Percentiles rank a stretch among this genome's conserved stretches.
Conservation (phyloP, 257 asterid genomes). For the Solanum pinnatisectum region DNA sequence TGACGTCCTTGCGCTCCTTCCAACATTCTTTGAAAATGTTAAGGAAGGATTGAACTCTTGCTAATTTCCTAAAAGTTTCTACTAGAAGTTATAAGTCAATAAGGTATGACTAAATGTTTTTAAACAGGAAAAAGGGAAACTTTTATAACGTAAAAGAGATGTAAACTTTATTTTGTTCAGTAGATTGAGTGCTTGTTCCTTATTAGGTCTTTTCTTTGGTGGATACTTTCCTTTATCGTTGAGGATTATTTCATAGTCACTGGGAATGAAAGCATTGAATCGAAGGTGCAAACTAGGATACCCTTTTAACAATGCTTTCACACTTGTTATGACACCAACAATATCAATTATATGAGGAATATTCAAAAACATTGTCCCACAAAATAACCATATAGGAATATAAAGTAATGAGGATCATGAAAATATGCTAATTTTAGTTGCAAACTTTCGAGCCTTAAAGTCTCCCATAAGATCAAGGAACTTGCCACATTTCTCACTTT, state of each 20-base stretch:
- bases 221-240: conserved; percentile 76
- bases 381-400: neutral
- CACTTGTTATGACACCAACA: no score
- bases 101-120: neutral
- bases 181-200: no score
- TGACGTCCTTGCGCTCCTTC: conserved; percentile 78
- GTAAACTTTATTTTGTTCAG: conserved; percentile 85
- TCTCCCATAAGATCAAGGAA: no score
- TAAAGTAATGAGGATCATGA: neutral
- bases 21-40: conserved; percentile 86
- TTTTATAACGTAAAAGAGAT: neutral
- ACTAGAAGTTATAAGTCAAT: conserved; percentile 17
- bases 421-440: no score
- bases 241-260: conserved; percentile 78
- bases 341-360: conserved; percentile 37
- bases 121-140: neutral
- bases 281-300: conserved; percentile 32
- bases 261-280: conserved; percentile 85
- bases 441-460: no score
- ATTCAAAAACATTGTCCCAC: neutral
- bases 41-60: conserved; percentile 82
- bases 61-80: conserved; percentile 80
- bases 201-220: neutral
- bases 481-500: no score
- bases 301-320: no score